Evolutionary conservation across 306 rosid species (phyloP), one percentile per base, ranked within the genome.

Genomic region (Dalbergia cultrata): DNA sequence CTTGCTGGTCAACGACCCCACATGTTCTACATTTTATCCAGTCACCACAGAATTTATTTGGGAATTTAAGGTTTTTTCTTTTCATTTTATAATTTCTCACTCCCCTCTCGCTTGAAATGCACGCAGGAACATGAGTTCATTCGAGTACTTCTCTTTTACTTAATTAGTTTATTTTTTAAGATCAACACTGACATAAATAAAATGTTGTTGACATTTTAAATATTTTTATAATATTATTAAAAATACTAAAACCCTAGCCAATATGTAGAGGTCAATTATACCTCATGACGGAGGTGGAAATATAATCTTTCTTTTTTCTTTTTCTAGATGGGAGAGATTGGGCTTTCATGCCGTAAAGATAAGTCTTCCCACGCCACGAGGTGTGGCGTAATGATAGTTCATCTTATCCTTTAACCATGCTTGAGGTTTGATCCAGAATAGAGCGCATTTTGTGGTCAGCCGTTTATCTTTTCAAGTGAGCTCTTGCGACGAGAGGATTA

Each of bases 1-100:
- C n/a, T 67, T 65, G 21, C 9, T 21, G 26, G 77, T 83, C 80
- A 77, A 54, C 67, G 77, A 74, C 45, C 87, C 83, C 60, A 72
- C 79, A 16, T 77, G 47, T 82, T 33, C 16, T 18, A 43, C 45
- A 37, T 34, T 0, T 26, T 34, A 66, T 78, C 57, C 56, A 72
- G 41, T 65, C 45, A 83, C 35, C 22, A 45, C 44, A 37, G 12
- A 74, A 1, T 67, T 60, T 13, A 52, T n/a, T 34, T 83, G 3
- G 1, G 33, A 39, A 18, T 39, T 54, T 31, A 31, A 18, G 22
- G 56, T 2, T 68, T 67, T 65, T 11, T 53, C 39, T 12, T 50
- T n/a, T 18, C 41, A 8, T 33, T 11, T 4, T 44, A 13, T 59
- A 21, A 75, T 63, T 71, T 41, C 10, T 33, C 56, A 6, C 44